Evolutionary conservation across 1,284 basidiomycete genomes (phyloP), one percentile per base, ranked within the genome.

Genomic region (Fomitopsis betulina): DNA sequence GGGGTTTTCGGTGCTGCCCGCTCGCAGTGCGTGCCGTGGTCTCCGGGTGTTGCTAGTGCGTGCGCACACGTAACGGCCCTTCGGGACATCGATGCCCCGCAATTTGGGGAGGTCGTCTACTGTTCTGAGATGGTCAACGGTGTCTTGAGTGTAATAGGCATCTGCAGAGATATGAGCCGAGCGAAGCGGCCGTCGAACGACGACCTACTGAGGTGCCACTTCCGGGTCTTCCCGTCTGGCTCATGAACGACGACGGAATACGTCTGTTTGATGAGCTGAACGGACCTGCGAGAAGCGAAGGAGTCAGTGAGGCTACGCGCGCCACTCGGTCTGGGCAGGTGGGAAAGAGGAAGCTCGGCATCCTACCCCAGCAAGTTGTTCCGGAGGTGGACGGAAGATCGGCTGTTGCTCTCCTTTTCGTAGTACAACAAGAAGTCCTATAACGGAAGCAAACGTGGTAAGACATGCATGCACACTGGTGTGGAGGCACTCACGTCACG

Each of bases 41-140:
- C 55, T 60, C 7, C 65, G 63, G 3, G 56, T 60, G 30, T 60
- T 73, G 51, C 82, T 81, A 67, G 79, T 79, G 17, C 88, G 83
- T 9, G 88, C 87, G 62, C 85, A 86, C 61, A 75, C 78, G 66
- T 89, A 91, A 58, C 75, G 78, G 27, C 83, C 83, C 5, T 72
- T 70, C 0, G 89, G 88, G 21, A 87, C 84, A 10, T 72, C 67
- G 23, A 91, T 69, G 35, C 65, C 65, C 9, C 78, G 76, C 38
- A 91, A 77, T 43, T 76, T 68, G 3, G 81, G 81, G 43, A 83
- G 72, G 57, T 87, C 80, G 56, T 86, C 80, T 57, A 91, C 77
- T 1, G 81, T 84, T 49, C 68, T 72, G 35, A 91, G 77, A 54
- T 75, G 73, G 53, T 84, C 76, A 38, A 83, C 68, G 0, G 85